Conservation (phyloP, 768 basidiomycete genomes). For the Bullera alba region DNA sequence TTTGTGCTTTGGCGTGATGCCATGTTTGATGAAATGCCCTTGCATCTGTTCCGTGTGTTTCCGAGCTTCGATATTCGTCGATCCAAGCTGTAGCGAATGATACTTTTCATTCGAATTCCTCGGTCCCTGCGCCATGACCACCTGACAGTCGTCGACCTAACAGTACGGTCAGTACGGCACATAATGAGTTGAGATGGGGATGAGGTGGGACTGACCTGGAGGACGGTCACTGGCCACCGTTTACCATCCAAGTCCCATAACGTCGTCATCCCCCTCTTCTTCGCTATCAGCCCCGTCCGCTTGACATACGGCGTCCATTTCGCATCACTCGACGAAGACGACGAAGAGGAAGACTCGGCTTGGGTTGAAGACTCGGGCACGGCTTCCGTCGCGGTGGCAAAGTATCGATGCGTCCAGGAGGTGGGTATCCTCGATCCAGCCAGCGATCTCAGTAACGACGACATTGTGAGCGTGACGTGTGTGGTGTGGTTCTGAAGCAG, state of each 20-base stretch:
- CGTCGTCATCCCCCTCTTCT: conserved; percentile 91
- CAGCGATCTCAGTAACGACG: conserved; percentile 5
- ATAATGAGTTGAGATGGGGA: neutral
- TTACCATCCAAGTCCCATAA: conserved; percentile 88
- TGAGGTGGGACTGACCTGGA: conserved; percentile 66
- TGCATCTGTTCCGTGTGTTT: conserved; percentile 70
- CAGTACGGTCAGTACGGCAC: neutral
- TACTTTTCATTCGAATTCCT: conserved; percentile 49
- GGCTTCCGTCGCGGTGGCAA: conserved; percentile 20
- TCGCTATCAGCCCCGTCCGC: conserved; percentile 85
- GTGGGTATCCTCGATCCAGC: neutral
- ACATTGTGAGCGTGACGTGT: conserved; percentile 7
- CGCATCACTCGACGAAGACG: conserved; percentile 27
- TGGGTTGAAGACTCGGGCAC: neutral
- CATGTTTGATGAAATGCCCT: conserved; percentile 81
- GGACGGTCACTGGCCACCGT: conserved; percentile 81
- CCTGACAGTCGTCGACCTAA: conserved; percentile 47
- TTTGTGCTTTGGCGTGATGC: conserved; percentile 67
- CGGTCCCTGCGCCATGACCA: conserved; percentile 41
- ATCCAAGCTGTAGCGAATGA: conserved; percentile 90
- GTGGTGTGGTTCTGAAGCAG: too few relatives aligned
- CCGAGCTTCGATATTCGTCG: conserved; percentile 65
- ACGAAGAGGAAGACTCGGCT: neutral
- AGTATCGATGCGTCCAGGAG: conserved; percentile 3
- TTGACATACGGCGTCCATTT: conserved; percentile 82